These are phyloP conservation scores for Tulasnella sp. DNA, from an alignment of 768 basidiomycete species.

Conservation along the genomic window DNA sequence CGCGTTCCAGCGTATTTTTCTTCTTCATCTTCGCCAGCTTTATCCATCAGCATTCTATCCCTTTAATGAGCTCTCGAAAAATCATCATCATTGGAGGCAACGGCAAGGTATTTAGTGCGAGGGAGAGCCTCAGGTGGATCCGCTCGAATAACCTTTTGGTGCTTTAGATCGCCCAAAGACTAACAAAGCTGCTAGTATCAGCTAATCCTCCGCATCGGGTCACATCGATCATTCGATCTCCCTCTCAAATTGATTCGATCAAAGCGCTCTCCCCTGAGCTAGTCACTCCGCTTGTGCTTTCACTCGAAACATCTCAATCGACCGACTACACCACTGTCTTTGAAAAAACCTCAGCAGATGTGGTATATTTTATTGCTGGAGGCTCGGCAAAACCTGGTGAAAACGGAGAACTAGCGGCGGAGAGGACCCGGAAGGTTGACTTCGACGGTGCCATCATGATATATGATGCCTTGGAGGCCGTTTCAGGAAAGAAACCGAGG, in stretches of 20 bases:
- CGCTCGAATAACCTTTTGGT: not conserved
- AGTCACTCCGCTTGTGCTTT: slow-evolving; percentile 43
- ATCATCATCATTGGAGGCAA: slow-evolving; percentile 48
- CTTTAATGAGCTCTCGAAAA: slow-evolving; percentile 27
- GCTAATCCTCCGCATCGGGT: not conserved
- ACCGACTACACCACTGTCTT: slow-evolving; percentile 44
- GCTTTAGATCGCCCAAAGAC: not conserved
- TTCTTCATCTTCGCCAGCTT: not conserved
- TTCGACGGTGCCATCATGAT: slow-evolving; percentile 61
- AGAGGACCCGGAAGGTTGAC: slow-evolving; percentile 45
- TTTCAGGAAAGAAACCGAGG: slow-evolving; percentile 41
- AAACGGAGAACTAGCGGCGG: slow-evolving; percentile 3
- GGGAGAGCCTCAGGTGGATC: not conserved
- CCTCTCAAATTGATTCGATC: not conserved
- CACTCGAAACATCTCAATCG: slow-evolving; percentile 46
- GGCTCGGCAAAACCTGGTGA: slow-evolving; percentile 51
- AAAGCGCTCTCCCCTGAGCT: slow-evolving; percentile 3
- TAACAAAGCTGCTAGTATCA: slow-evolving; percentile 15
- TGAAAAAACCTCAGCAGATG: slow-evolving; percentile 26
- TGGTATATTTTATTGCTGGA: slow-evolving; percentile 39
- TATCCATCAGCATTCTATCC: not conserved
- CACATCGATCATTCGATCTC: slow-evolving; percentile 3
- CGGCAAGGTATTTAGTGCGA: slow-evolving; percentile 37
- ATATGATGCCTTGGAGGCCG: slow-evolving; percentile 56
- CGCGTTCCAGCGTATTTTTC: not conserved